These are phyloP conservation scores for Nicotiana tabacum DNA, from an alignment of 257 asterid species.

Conservation along the genomic window DNA sequence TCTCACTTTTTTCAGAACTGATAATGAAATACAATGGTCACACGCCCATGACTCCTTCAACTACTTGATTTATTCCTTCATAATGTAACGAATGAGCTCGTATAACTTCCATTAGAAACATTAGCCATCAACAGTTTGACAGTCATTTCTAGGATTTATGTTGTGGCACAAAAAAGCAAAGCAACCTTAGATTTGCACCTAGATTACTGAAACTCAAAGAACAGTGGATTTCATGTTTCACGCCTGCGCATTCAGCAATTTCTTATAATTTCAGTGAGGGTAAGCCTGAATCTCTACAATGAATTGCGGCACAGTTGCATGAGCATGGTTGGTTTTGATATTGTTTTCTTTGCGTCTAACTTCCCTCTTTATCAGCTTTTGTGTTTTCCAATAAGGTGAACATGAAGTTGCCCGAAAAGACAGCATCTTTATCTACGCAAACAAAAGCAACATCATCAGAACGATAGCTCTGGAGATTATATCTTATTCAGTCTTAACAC, in stretches of 20 bases:
- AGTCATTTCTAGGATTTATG: background rate
- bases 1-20: background rate
- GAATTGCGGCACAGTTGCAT: conserved; percentile 9
- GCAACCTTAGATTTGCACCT: background rate
- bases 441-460: conserved; percentile 10
- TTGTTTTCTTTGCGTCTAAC: conserved; percentile 12
- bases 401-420: conserved; percentile 71
- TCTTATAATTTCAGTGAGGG: background rate
- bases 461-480: background rate
- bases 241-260: background rate
- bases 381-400: conserved; percentile 52
- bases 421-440: conserved; percentile 63
- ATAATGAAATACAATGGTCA: background rate
- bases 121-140: background rate
- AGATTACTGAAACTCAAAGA: background rate
- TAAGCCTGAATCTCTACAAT: background rate
- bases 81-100: background rate
- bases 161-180: background rate
- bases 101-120: background rate
- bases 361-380: conserved; percentile 17
- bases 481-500: background rate
- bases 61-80: background rate
- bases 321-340: background rate
- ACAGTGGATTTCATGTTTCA: background rate
- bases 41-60: background rate